Evolutionary conservation across 352 stramenopile genomes (phyloP).

Genomic region (Phytopythium delawarense): DNA sequence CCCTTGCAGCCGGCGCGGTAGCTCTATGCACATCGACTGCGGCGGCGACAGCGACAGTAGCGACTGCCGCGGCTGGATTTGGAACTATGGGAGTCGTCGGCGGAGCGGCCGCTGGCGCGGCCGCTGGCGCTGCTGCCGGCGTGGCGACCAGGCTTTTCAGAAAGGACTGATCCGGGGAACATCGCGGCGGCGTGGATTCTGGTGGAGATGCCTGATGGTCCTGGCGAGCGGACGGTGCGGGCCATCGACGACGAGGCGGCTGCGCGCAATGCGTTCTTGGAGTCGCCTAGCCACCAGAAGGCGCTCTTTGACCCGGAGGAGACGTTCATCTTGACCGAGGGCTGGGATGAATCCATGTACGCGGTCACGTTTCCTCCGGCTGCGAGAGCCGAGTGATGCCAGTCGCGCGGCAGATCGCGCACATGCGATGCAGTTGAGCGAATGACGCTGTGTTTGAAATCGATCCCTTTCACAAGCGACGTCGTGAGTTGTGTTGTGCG

Average conservation of each 20-base stretch:
- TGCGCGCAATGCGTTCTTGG: slow-evolving; percentile 16
- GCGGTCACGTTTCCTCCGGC: not conserved
- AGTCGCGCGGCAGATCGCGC: too few relatives aligned
- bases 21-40: not conserved
- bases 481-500: too few relatives aligned
- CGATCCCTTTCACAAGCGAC: too few relatives aligned
- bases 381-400: not conserved
- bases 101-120: too few relatives aligned
- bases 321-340: not conserved
- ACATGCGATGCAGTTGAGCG: too few relatives aligned
- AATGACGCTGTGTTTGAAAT: too few relatives aligned
- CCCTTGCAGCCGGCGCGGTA: slow-evolving; percentile 1
- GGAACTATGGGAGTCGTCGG: not conserved
- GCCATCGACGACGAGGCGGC: slow-evolving; percentile 15
- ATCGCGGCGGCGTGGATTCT: slow-evolving; percentile 10
- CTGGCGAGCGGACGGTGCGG: slow-evolving; percentile 1
- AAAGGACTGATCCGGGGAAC: not conserved
- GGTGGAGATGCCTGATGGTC: slow-evolving; percentile 9
- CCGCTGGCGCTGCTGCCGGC: slow-evolving; percentile 11
- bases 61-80: not conserved
- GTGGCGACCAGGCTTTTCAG: slow-evolving; percentile 1
- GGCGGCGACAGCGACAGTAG: too few relatives aligned
- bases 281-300: not conserved
- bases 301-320: not conserved
- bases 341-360: not conserved